Evolutionary conservation across 108 stramenopile genomes (phyloP), one percentile per base, ranked within the genome.

Genomic region (Seminavis robusta): DNA sequence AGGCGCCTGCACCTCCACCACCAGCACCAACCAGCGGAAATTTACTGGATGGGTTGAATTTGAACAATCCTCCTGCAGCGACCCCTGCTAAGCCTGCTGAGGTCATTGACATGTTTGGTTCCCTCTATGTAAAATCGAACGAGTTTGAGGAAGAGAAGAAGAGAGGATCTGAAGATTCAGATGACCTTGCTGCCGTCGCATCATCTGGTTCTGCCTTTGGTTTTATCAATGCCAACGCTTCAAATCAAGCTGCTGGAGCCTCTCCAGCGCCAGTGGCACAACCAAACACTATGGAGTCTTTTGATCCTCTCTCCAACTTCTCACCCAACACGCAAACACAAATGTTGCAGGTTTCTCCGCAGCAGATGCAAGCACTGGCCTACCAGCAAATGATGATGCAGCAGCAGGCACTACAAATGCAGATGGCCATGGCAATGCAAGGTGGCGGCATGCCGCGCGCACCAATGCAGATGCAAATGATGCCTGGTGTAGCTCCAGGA

Each of bases 381-480:
- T 84, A 84, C 57, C 90, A 88, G 45, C 90, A 92, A 59, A 73
- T 86, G 56, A 76, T 85, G 80, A 80, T 75, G 71, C 63, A 69
- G 42, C 79, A 81, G 49, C 74, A 88, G 67, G 82, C 80, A 78
- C 76, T 77, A 55, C 82, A 90, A 51, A 86, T 92, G 86, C 84
- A 82, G 73, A 86, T 84, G 85, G 81, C 72, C 23, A 41, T 61
- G 40, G 44, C 51, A 36, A 56, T 56, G 21, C 49, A 59, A 34
- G 23, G 53, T 31, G 46, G 55, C 19, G 52, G 44, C 9, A 33
- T 59, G 28, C 54, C 38, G 15, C 55, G 20, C 27, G 17, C 17
- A 16, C 16, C 24, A 15, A 57, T 56, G 33, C 43, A 48, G 17
- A 54, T 63, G 43, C 48, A 56, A 0, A n/a, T n/a, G n/a, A 61